A percentile compares a stretch with the other conserved stretches of the same genome.
These are phyloP conservation scores for Pestalotiopsis sp. DNA, from an alignment of 2,329 filamentous ascomycete genomes.

Conservation along the genomic window DNA sequence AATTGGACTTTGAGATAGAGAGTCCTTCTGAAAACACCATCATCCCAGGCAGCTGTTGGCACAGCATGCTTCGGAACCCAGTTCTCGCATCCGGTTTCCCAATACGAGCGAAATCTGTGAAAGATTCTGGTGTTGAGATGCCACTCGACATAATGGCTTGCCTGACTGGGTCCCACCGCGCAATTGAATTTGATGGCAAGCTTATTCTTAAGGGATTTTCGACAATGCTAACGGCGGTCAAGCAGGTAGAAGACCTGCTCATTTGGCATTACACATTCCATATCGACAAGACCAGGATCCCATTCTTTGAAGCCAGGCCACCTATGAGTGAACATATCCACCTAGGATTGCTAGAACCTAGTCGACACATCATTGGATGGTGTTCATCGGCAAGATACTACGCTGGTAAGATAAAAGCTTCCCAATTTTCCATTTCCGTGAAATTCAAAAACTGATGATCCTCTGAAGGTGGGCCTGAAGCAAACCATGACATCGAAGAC, in stretches of 20 bases:
- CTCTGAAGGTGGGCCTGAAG: too few species aligned
- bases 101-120: conserved; percentile 18
- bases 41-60: conserved; percentile 29
- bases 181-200: conserved; percentile 25
- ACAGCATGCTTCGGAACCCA: conserved; percentile 26
- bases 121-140: conserved; percentile 30
- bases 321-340: neutral
- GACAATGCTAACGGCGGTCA: conserved; percentile 29
- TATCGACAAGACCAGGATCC: conserved; percentile 14
- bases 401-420: neutral
- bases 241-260: conserved; percentile 17
- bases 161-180: conserved; percentile 17
- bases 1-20: neutral
- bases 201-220: conserved; percentile 35
- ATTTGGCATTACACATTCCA: conserved; percentile 32
- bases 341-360: neutral
- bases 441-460: neutral
- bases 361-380: conserved; percentile 31
- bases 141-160: conserved; percentile 27
- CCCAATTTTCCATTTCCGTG: neutral
- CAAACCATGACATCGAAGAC: too few species aligned
- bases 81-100: conserved; percentile 32
- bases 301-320: conserved; percentile 28
- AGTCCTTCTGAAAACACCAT: neutral
- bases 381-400: neutral